A percentile compares a stretch with the other conserved stretches of the same genome.
Conservation (phyloP, 163 green algal species). For the Volvox carteri region DNA sequence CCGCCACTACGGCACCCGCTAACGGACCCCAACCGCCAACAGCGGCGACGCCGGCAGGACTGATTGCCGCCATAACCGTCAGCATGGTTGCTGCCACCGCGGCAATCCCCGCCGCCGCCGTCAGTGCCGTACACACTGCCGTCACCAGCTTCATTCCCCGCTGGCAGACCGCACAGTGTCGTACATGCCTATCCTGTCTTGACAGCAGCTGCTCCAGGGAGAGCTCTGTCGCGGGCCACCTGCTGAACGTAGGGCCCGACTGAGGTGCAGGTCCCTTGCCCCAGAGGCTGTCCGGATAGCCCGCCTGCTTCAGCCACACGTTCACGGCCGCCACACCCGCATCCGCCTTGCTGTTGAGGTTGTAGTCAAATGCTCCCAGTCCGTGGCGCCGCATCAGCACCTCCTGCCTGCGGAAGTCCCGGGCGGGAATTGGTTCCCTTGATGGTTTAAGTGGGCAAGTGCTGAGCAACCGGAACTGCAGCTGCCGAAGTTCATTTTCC, state of each 20-base stretch:
- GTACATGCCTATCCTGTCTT: slow-evolving; percentile 38
- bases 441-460: no score
- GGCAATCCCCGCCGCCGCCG: slow-evolving; percentile 30
- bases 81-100: neutral
- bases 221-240: slow-evolving; percentile 3
- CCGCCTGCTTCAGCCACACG: slow-evolving; percentile 1
- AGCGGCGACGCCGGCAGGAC: neutral
- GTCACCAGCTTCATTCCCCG: slow-evolving; percentile 5
- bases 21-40: slow-evolving; percentile 41
- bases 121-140: slow-evolving; percentile 11
- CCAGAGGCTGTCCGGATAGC: slow-evolving; percentile 50
- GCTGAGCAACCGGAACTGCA: no score
- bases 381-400: slow-evolving; percentile 50
- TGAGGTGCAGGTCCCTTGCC: neutral
- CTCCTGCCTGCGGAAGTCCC: slow-evolving; percentile 58
- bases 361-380: slow-evolving; percentile 45
- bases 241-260: neutral
- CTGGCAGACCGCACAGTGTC: slow-evolving; percentile 35
- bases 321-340: slow-evolving; percentile 32
- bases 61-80: neutral
- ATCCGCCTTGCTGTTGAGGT: slow-evolving; percentile 54
- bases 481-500: no score
- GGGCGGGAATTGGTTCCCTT: no score
- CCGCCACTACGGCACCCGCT: neutral
- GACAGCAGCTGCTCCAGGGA: slow-evolving; percentile 19